Base-by-base conservation (phyloP, 2,329 filamentous ascomycete genomes). In the Plectosphaerella plurivora region DNA sequence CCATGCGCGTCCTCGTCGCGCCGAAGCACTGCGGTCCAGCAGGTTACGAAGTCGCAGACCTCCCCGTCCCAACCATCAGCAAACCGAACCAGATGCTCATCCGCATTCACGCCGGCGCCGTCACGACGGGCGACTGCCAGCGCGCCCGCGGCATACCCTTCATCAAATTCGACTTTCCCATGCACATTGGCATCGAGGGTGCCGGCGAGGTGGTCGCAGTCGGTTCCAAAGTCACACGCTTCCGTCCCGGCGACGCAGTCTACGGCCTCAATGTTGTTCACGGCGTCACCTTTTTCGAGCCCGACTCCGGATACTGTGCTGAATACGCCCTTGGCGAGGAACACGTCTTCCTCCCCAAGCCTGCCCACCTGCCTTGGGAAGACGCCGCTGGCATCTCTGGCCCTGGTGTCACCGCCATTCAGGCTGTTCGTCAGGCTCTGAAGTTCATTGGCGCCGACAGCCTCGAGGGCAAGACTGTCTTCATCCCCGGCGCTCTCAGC, bases 401-500 rank as follows among this genome's bases (percentile, higher is more conserved):
- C 11, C 62, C 67, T 4, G 65, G 65, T 1, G 59, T 74, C n/a
- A 77, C 75, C 3, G 71, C 74, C 0, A 62, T 72, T 20, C 77
- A 81, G 59, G 60, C 63, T 22, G 65, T 80, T 41, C 65, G 63
- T 36, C 66, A 63, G 2, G 77, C 70, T 1, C 55, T 76, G 33
- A 60, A 62, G 35, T 58, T 72, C 8, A 58, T 68, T 42, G 68
- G 68, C n/a, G 49, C 51, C n/a, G 65, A 65, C 37, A 66, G 59
- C 16, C 69, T 82, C 0, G 62, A 70, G 18, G 77, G 76, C 9
- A 78, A 76, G 63, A 79, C 76, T 2, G 76, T 78, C 1, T 78
- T 77, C 53, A 67, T 83, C 7, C 70, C 76, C 0, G 79, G 67
- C 3, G 79, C 72, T 1, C 68, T 83, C 37, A 73, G 77, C 50